Evolutionary conservation across 768 basidiomycete genomes (phyloP).

Genomic region (Infundibulicybe gibba): DNA sequence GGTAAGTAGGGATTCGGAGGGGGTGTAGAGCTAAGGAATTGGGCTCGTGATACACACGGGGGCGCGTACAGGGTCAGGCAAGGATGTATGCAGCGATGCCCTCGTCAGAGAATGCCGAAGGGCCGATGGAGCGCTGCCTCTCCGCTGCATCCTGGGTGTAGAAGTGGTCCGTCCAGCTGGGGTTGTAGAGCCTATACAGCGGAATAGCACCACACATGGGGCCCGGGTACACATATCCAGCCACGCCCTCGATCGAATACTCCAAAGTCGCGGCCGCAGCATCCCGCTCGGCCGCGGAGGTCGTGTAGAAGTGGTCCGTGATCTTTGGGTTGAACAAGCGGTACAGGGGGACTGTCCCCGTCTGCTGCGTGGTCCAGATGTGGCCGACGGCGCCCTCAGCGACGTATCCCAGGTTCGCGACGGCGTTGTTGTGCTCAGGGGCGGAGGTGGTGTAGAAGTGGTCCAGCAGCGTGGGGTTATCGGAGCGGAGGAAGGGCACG

Average conservation of each 20-base stretch:
- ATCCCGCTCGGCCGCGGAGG: slow-evolving; percentile 11
- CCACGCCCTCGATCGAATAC: slow-evolving; percentile 13
- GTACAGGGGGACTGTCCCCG: slow-evolving; percentile 13
- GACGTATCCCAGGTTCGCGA: slow-evolving; percentile 6
- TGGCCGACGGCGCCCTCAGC: slow-evolving; percentile 13
- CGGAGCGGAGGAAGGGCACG: slow-evolving; percentile 7
- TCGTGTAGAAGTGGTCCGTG: slow-evolving; percentile 22
- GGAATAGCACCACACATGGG: too few species aligned
- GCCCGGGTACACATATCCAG: slow-evolving; percentile 12
- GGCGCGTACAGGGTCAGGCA: too few species aligned
- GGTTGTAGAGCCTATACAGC: too few species aligned
- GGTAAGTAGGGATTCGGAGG: too few species aligned
- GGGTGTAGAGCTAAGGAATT: too few species aligned
- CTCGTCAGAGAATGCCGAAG: too few species aligned
- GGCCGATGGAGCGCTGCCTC: too few species aligned
- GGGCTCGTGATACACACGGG: too few species aligned
- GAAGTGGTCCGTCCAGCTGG: too few species aligned
- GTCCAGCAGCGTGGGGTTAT: neutral
- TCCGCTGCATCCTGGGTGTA: too few species aligned
- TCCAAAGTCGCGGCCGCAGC: slow-evolving; percentile 2
- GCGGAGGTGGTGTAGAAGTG: slow-evolving; percentile 12
- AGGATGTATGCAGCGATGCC: too few species aligned
- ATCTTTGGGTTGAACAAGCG: slow-evolving; percentile 11
- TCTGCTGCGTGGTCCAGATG: slow-evolving; percentile 6
- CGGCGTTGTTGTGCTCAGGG: slow-evolving; percentile 8